Evolutionary conservation across 176 grass and related monocot genomes (phyloP), one percentile per base, ranked within the genome.

Genomic region (Oryza officinalis): DNA sequence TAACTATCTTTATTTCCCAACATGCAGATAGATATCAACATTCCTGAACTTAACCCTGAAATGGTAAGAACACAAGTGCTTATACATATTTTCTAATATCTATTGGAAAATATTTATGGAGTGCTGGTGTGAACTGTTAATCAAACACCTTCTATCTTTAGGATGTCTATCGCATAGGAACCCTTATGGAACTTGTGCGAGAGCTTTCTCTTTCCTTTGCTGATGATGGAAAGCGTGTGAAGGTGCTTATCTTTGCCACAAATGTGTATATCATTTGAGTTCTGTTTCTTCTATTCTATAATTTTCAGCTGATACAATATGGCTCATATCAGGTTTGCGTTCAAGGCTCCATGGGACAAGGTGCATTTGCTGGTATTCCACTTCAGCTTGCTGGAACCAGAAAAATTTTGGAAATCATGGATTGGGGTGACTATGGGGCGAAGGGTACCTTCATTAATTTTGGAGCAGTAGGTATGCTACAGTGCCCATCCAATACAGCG

Each of bases 81-180:
- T 81, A 38, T 75, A 47, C 85, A 67, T 60, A 76, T 67, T 81
- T 77, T 72, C 10, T 78, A 23, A 12, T 61, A 23, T 12, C n/a
- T 10, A 15, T 70, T 8, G 18, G 45, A 23, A 44, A 78, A 78
- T 15, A 38, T 47, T 61, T n/a, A n/a, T 61, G 20, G 8, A 61
- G 63, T 52, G 7, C 50, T 77, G 25, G 27, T 49, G 20, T 86
- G 18, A 13, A 69, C 71, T 84, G 49, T 80, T 10, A 71, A 83
- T 17, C 49, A 63, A 69, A 72, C 35, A 12, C 4, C 50, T 71
- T 77, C 69, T 78, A 72, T 88, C 35, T 72, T 23, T 82, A 98
- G 95, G 95, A 98, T 91, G 92, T 98, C 86, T 98, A 98, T 85
- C 88, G 95, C 69, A 94, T 98, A 84, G 95, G 95, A 44, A 98